A percentile compares a stretch with the other conserved stretches of the same genome.
These are phyloP conservation scores for Celoporthe dispersa DNA, from an alignment of 2,329 filamentous ascomycete species.

Conservation along the genomic window DNA sequence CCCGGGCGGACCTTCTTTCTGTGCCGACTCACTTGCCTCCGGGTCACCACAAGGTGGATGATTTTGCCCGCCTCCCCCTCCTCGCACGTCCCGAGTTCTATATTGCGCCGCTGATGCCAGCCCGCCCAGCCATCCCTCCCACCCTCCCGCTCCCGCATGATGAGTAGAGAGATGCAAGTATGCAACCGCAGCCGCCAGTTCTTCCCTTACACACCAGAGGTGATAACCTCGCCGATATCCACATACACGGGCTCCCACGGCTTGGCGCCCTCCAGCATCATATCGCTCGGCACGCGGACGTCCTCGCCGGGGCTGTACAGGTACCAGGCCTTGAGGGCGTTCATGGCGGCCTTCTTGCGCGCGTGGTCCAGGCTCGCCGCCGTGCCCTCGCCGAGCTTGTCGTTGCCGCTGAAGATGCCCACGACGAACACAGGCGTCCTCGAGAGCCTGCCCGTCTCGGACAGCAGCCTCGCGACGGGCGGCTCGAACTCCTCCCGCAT, in stretches of 20 bases:
- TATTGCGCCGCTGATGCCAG: slow-evolving; percentile 24
- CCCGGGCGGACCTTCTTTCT: neutral
- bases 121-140: neutral
- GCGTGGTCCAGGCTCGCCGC: slow-evolving; percentile 79
- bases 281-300: slow-evolving; percentile 71
- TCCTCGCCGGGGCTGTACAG: slow-evolving; percentile 79
- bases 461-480: slow-evolving; percentile 84
- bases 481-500: slow-evolving; percentile 85
- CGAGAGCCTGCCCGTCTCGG: slow-evolving; percentile 85
- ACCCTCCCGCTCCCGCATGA: neutral
- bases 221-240: slow-evolving; percentile 73
- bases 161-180: slow-evolving; percentile 12
- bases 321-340: slow-evolving; percentile 92
- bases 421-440: slow-evolving; percentile 91
- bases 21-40: neutral
- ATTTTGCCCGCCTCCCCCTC: neutral
- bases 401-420: slow-evolving; percentile 87
- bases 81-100: slow-evolving; percentile 14
- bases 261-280: slow-evolving; percentile 62
- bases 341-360: slow-evolving; percentile 78
- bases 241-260: slow-evolving; percentile 71
- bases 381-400: slow-evolving; percentile 91
- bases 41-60: slow-evolving; percentile 9
- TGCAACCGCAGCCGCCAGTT: neutral
- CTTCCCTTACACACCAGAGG: slow-evolving; percentile 32